phyloP scores from a whole-genome alignment of 371 early-diverging fungal species.

The Mucor circinelloides region DNA sequence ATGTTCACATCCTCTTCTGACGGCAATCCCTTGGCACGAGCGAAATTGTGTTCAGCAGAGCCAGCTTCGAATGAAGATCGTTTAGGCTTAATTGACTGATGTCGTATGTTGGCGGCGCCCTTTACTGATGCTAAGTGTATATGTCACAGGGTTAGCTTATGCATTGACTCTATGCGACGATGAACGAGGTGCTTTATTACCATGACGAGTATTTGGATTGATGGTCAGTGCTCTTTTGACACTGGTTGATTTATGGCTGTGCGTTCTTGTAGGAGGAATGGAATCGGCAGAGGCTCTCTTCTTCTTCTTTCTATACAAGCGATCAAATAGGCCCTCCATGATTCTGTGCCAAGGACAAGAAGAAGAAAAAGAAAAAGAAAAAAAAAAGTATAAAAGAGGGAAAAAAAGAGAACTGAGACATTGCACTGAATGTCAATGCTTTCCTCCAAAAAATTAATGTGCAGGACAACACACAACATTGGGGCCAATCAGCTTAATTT shows the following conservation, averaged over 20 bases:
- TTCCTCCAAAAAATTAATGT: neutral
- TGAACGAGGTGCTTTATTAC: neutral
- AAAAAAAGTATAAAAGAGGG: neutral
- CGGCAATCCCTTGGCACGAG: conserved; percentile 26
- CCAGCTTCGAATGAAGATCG: conserved; percentile 29
- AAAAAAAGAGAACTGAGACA: neutral
- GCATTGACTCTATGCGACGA: neutral
- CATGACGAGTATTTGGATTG: neutral
- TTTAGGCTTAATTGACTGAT: conserved; percentile 12
- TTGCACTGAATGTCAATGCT: neutral
- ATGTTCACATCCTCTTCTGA: conserved; percentile 32
- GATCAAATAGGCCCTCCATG: conserved; percentile 37
- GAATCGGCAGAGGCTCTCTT: neutral
- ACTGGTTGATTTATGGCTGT: conserved; percentile 7
- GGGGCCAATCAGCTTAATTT: neutral
- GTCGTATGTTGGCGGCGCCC: neutral
- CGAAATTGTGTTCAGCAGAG: conserved; percentile 23
- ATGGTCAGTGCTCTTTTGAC: conserved; percentile 6
- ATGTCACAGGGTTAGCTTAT: neutral
- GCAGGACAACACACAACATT: neutral
- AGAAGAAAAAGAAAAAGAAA: neutral
- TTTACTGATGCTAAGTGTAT: neutral
- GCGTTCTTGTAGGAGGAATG: conserved; percentile 9
- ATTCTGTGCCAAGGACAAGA: neutral
- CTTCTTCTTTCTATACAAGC: conserved; percentile 26